Conservation (phyloP, 257 asterid genomes). For the Penstemon eatonii region DNA sequence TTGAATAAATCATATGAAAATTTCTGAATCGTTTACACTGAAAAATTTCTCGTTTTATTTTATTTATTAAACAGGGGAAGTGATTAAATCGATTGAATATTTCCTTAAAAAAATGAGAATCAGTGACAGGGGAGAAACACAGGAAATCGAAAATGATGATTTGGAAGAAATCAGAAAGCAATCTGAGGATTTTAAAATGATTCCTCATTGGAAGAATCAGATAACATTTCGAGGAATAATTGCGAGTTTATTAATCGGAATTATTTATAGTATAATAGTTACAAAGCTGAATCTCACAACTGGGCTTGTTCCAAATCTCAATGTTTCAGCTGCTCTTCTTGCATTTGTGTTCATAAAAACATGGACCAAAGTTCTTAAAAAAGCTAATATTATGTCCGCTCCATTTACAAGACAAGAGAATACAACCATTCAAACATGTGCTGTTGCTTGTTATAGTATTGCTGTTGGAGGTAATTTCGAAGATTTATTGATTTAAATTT, state of each 20-base stretch:
- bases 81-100: slow-evolving; percentile 12
- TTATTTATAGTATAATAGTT: slow-evolving; percentile 65
- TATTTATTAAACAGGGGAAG: slow-evolving; percentile 15
- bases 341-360: slow-evolving; percentile 64
- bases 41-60: background rate
- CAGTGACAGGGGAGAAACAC: slow-evolving; percentile 21
- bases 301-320: slow-evolving; percentile 84
- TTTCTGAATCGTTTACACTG: too few species aligned
- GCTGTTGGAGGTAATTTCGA: slow-evolving; percentile 61
- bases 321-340: slow-evolving; percentile 90
- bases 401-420: slow-evolving; percentile 88
- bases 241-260: slow-evolving; percentile 66
- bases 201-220: slow-evolving; percentile 78
- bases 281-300: slow-evolving; percentile 78
- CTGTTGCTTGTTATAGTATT: slow-evolving; percentile 87
- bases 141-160: slow-evolving; percentile 36
- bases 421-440: slow-evolving; percentile 80
- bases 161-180: slow-evolving; percentile 4
- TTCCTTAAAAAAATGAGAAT: too few species aligned
- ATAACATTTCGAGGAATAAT: slow-evolving; percentile 66
- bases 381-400: slow-evolving; percentile 47
- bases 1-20: too few species aligned
- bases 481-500: too few species aligned
- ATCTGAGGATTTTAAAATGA: slow-evolving; percentile 43
- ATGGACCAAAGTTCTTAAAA: slow-evolving; percentile 73